Evolutionary conservation across 331 rosid genomes (phyloP), one percentile per base, ranked within the genome.

Genomic region (Pyrus hybrid): DNA sequence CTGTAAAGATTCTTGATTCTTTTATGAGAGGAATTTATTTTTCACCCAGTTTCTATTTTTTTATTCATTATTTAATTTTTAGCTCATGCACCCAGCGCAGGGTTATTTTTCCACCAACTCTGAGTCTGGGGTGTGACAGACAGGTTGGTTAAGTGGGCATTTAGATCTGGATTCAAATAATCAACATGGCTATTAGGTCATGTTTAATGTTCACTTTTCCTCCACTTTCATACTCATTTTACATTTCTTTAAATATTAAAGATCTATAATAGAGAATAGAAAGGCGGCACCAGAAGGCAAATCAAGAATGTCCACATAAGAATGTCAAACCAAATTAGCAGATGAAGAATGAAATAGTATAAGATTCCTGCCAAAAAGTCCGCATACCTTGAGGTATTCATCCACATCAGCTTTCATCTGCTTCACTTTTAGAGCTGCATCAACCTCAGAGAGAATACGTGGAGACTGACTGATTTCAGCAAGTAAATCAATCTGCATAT

Each of bases 331-430:
- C 76, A 5, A 13, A 35, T 35, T 23, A 73, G 22, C 56, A 23
- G 13, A 54, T 9, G 22, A 30, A 21, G 33, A 56, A 71, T 22
- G 13, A 68, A 67, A 41, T n/a, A 72, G 30, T 21, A 21, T 53
- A 6, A 17, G 29, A 23, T n/a, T 33, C 6, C 11, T 2, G 54
- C 17, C 8, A 3, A 72, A 28, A 25, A 6, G 20, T 61, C 29
- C 4, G 14, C 58, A 68, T 75, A 91, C 97, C 97, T 89, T 90
- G 68, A 95, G 90, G 81, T 84, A 95, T 76, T 95, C 99, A 71
- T 95, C 99, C 56, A 92, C 90, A 76, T 95, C 99, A 8, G 86
- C 73, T 88, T 90, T 95, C 89, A 95, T 92, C 88, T 87, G 99
- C 85, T 90, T 95, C 51, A 81, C 83, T 85, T 87, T 95, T 67